Evolutionary conservation across 179 eudicot genomes (phyloP), one percentile per base, ranked within the genome.

Genomic region (Spergularia azorica): DNA sequence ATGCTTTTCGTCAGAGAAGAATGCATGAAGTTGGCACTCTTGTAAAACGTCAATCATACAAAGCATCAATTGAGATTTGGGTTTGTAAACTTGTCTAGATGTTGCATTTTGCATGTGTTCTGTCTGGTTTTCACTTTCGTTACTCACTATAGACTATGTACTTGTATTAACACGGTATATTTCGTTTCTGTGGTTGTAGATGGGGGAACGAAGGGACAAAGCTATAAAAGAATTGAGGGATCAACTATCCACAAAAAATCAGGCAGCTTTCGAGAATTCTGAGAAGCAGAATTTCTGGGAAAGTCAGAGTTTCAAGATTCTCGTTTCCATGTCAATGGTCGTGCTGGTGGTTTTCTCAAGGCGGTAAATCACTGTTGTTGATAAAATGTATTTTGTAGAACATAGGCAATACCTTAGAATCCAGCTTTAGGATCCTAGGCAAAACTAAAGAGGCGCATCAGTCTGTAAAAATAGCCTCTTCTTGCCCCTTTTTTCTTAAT

Each of bases 151-250:
- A 2, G 32, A 26, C 32, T 26, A 26, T 26, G 32, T 26, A 26
- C 32, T 26, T 26, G 32, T 26, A 26, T 26, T 26, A 26, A 26
- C 32, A 26, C 32, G 32, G 32, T 26, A 16, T 20, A 16, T 39
- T 21, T 5, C 51, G 7, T 32, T 1, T 21, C 32, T 26, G 32
- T 52, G 20, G 9, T 46, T 55, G 59, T 78, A 96, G 98, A 86
- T 84, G 92, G 98, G 92, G 64, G 99, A 94, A 79, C 82, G 96
- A 79, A 81, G 97, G 66, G 98, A 94, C 83, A 91, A 87, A 86
- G 91, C 94, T 48, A 80, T 95, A 16, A 94, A 95, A 80, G 97
- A 95, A 76, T 82, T 95, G 57, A 84, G 87, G 78, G 97, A 91
- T 76, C 89, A 96, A 75, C 76, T 96, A 52, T 84, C 92, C 55